phyloP scores from a whole-genome alignment of 176 grass and related monocot species.

The Leersia perrieri region DNA sequence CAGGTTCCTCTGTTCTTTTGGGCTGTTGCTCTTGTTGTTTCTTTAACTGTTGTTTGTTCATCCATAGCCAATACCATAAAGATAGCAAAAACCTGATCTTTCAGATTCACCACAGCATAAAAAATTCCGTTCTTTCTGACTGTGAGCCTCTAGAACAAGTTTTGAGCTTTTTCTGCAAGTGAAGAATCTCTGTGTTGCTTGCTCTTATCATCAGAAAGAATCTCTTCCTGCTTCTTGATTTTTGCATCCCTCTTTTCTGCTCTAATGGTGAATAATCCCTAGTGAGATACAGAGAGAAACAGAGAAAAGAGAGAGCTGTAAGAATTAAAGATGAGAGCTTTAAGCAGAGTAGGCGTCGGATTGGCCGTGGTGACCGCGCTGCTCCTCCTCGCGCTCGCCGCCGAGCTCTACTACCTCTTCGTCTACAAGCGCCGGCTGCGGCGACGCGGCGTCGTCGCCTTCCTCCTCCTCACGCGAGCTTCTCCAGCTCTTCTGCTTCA shows the following conservation, averaged over 20 bases:
- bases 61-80: neutral
- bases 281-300: neutral
- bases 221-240: neutral
- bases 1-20: slow-evolving; percentile 35
- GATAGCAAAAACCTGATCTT: slow-evolving; percentile 1
- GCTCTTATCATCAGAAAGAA: neutral
- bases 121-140: neutral
- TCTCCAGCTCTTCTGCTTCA: slow-evolving; percentile 74
- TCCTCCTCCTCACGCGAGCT: slow-evolving; percentile 54
- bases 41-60: neutral
- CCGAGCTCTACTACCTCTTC: slow-evolving; percentile 88
- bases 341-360: slow-evolving; percentile 59
- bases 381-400: slow-evolving; percentile 70
- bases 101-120: neutral
- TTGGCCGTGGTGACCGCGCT: slow-evolving; percentile 62
- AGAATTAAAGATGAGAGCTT: slow-evolving; percentile 43
- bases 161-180: slow-evolving; percentile 7
- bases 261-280: slow-evolving; percentile 32
- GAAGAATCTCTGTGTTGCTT: slow-evolving; percentile 9
- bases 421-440: slow-evolving; percentile 65
- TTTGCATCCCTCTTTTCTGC: neutral
- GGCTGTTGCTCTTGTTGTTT: neutral
- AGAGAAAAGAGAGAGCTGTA: neutral
- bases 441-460: slow-evolving; percentile 37
- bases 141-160: neutral